Base-by-base conservation (phyloP, 352 stramenopile species). In the Pythium pyrilobum region DNA sequence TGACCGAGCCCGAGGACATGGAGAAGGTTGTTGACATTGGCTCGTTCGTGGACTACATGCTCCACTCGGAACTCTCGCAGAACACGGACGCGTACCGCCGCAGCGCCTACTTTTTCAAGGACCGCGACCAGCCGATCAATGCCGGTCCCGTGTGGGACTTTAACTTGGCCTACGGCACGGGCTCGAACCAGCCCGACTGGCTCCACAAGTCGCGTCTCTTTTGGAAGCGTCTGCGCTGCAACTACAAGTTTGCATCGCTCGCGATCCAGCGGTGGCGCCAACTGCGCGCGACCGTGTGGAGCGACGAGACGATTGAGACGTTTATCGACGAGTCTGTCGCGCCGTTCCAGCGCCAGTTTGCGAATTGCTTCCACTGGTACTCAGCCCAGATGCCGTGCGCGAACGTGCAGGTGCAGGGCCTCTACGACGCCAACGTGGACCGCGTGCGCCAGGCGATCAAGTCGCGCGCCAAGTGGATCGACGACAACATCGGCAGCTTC, bases 51-150 rank as follows among this genome's bases (percentile, higher is more conserved):
- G 81, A 91, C 50, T 88, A 91, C 51, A 60, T 91, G 21, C 53
- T 91, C 50, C 81, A 91, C 67, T 89, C 81, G 9, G 81, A 91
- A 64, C 84, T 88, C 72, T 89, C 77, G 4, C 69, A 87, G 44
- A 91, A 91, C 57, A 74, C 84, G 13, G 81, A 91, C 56, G 77
- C 81, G 2, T 91, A 89, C 58, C 71, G 75, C 9, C 75, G 76
- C 23, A 89, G 77, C 59, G 81, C 77, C 31, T 91, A 79, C 59
- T 91, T 80, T 64, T 87, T 87, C 54, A 90, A 90, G 52, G 80
- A 90, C 62, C 73, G 80, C 10, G 64, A 77, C 16, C 72, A 86
- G 41, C 66, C 80, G 11, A 89, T 91, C 55, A 87, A 89, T 40
- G 80, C 80, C n/a, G 80, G 81, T 1, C 81, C 81, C 0, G 81